A percentile compares a stretch with the other conserved stretches of the same genome.
Evolutionary conservation across 2,329 filamentous ascomycete genomes (phyloP).

Genomic region (Remersonia thermophila): DNA sequence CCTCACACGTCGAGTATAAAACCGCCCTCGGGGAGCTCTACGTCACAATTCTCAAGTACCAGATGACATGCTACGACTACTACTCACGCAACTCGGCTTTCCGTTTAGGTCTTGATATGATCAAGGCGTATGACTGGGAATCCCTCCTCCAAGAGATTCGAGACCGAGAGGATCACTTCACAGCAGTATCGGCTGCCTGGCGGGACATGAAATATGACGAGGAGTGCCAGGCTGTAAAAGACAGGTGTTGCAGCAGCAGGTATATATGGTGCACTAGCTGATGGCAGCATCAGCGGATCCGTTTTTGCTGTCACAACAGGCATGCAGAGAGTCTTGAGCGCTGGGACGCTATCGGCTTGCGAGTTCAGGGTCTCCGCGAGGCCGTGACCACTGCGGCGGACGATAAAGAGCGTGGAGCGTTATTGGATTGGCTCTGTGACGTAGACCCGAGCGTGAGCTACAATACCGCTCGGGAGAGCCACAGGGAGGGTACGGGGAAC

Average conservation of each 20-base stretch:
- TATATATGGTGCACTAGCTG: too few species aligned
- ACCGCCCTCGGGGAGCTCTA: neutral
- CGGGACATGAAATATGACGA: constrained; percentile 1
- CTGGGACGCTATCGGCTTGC: neutral
- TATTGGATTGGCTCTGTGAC: neutral
- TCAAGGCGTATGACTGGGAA: neutral
- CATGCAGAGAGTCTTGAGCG: neutral
- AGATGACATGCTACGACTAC: neutral
- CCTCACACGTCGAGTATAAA: neutral
- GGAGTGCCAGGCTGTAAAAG: neutral
- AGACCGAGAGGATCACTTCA: neutral
- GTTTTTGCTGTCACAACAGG: neutral
- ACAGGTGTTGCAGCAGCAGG: too few species aligned
- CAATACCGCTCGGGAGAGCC: neutral
- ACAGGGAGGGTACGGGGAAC: neutral
- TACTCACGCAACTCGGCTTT: neutral
- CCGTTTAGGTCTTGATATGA: neutral
- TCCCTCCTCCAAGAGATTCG: neutral
- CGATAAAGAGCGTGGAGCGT: neutral
- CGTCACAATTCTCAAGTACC: neutral
- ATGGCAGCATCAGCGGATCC: too few species aligned
- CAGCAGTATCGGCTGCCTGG: neutral
- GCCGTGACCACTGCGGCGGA: neutral
- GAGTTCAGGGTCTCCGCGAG: neutral
- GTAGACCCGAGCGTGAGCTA: neutral